phyloP scores from a whole-genome alignment of 768 basidiomycete species.

The Boletus rubescentipes region DNA sequence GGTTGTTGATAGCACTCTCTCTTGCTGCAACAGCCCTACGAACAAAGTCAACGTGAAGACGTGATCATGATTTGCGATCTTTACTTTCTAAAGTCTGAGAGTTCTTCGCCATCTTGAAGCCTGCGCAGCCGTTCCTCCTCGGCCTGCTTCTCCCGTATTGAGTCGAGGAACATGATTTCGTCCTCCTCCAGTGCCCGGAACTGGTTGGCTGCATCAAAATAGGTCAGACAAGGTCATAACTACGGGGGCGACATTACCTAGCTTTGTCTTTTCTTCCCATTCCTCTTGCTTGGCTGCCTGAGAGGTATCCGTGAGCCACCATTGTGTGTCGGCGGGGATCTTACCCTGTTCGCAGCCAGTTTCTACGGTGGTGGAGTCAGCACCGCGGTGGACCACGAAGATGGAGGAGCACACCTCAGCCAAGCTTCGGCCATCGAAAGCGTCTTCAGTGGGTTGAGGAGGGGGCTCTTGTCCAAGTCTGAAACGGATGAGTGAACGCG shows the following conservation, averaged over 20 bases:
- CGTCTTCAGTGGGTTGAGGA: conserved; percentile 69
- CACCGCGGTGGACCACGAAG: conserved; percentile 3
- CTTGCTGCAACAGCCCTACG: conserved; percentile 71
- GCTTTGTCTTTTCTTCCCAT: conserved; percentile 89
- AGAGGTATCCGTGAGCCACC: conserved; percentile 9
- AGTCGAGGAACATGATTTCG: conserved; percentile 87
- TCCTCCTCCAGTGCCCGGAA: conserved; percentile 89
- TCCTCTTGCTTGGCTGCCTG: conserved; percentile 90
- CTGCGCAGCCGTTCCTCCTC: conserved; percentile 75
- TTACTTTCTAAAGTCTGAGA: conserved; percentile 77
- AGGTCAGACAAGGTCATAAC: conserved; percentile 5
- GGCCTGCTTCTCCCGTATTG: conserved; percentile 71
- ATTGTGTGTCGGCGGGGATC: conserved; percentile 16
- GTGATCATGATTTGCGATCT: conserved; percentile 13
- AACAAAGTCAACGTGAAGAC: conserved; percentile 11
- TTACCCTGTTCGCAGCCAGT: conserved; percentile 85
- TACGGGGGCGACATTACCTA: conserved; percentile 38
- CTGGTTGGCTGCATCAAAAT: conserved; percentile 62
- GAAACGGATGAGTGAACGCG: conserved; percentile 8
- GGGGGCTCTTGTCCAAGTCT: conserved; percentile 87
- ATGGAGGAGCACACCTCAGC: conserved; percentile 67
- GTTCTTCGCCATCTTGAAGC: conserved; percentile 74
- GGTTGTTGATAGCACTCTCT: conserved; percentile 47
- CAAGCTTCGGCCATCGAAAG: conserved; percentile 80
- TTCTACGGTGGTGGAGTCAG: conserved; percentile 48